Percentiles rank a stretch among this genome's conserved stretches.
Evolutionary conservation across 1,139 yeast genomes (phyloP).

Genomic region (Lizanozyma gosingica): DNA sequence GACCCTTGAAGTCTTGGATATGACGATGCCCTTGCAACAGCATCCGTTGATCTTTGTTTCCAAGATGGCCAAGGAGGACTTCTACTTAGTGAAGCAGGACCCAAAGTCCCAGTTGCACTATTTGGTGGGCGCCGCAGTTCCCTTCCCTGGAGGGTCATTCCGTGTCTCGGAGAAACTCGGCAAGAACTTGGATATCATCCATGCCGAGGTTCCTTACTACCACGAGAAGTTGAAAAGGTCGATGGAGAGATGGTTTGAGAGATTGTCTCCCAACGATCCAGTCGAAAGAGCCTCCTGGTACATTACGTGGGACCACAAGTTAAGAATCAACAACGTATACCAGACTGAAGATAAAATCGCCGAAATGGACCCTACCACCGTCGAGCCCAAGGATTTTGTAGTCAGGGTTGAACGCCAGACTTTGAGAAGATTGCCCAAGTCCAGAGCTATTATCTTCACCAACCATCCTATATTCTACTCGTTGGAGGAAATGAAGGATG

Average conservation of each 20-base stretch:
- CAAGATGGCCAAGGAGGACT: slow-evolving; percentile 70
- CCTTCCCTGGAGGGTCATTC: slow-evolving; percentile 72
- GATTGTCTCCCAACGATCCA: slow-evolving; percentile 48
- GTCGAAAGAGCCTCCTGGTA: slow-evolving; percentile 77
- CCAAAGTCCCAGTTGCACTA: slow-evolving; percentile 53
- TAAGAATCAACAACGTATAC: slow-evolving; percentile 46
- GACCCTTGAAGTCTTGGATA: slow-evolving; percentile 53
- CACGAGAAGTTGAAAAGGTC: slow-evolving; percentile 55
- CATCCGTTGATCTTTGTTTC: slow-evolving; percentile 57
- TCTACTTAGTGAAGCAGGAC: slow-evolving; percentile 48
- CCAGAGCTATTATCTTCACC: slow-evolving; percentile 43
- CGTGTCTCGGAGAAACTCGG: slow-evolving; percentile 55
- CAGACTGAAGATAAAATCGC: slow-evolving; percentile 9
- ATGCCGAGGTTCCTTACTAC: slow-evolving; percentile 66
- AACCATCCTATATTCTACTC: slow-evolving; percentile 66
- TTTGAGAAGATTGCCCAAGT: slow-evolving; percentile 38
- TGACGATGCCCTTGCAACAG: slow-evolving; percentile 49
- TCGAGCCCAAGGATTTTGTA: slow-evolving; percentile 38
- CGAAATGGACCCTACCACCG: slow-evolving; percentile 23
- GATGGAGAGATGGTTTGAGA: slow-evolving; percentile 68
- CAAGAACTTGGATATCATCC: slow-evolving; percentile 52
- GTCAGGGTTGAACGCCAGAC: slow-evolving; percentile 55
- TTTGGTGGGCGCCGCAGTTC: slow-evolving; percentile 66
- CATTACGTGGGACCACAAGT: slow-evolving; percentile 61
- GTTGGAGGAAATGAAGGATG: slow-evolving; percentile 71